Evolutionary conservation across 306 rosid species (phyloP), one percentile per base, ranked within the genome.

Genomic region (Betula pendula): DNA sequence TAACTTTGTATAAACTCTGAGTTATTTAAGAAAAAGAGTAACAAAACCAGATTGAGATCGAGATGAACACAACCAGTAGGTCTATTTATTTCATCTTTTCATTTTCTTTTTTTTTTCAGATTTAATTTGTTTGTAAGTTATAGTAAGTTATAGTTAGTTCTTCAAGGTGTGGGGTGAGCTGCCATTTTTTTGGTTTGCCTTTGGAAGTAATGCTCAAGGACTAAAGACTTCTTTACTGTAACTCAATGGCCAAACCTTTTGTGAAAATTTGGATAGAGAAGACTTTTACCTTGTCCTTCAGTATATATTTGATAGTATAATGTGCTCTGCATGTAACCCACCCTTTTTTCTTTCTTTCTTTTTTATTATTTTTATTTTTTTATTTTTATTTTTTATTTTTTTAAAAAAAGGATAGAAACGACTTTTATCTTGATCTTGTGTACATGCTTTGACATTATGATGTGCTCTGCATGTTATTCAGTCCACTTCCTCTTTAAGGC

Each of bases 131-230:
- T 82, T 60, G 5, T 15, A 68, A 81, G 85, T 77, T 79, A 67
- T 82, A 85, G n/a, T n/a, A n/a, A n/a, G n/a, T n/a, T 74, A 76
- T 82, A 85, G 82, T 80, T 70, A 31, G 81, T 86, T 72, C 80
- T 80, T 84, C 19, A 73, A 82, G 86, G 77, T 75, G 60, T 82
- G 77, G 91, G 84, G 80, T 85, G 81, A 78, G 86, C 75, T 73
- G 62, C 48, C 50, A 40, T 67, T 53, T 1, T 66, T 52, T 75
- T 78, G 80, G 70, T 83, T 68, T 85, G 29, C 74, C 77, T 24
- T 38, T 86, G 72, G 68, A 47, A 71, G 79, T n/a, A 73, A 65
- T 52, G 40, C 25, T 75, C 22, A 35, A 52, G 40, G 75, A 71
- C 53, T 40, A 0, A 1, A 75, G 67, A 29, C 15, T 73, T 81